Evolutionary conservation across 2,329 filamentous ascomycete genomes (phyloP), one percentile per base, ranked within the genome.

Genomic region (Plectosphaerella plurivora): DNA sequence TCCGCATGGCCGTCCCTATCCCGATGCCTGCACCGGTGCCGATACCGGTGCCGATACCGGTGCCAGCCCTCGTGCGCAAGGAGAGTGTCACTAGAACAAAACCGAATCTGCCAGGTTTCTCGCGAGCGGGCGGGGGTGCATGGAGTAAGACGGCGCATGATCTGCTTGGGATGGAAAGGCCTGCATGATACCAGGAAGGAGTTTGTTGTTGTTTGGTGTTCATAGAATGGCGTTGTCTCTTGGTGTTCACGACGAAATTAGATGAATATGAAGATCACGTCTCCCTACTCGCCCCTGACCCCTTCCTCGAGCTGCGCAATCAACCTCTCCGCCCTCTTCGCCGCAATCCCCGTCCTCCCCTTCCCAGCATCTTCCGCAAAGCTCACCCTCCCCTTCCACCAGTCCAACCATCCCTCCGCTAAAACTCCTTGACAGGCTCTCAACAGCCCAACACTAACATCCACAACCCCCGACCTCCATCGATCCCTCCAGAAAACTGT

Each of bases 111-210:
- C 70, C 73, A 10, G 72, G 71, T 2, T 78, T 80, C 52, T 68
- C 68, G 2, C 77, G 71, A 60, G 76, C 73, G 3, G 81, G 79
- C 58, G 71, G 79, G 15, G 85, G 85, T 3, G 81, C 86, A 0
- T 89, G 86, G 86, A 88, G 84, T 59, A 78, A 75, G 22, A 86
- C 89, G 62, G 85, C 86, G 1, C 75, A 81, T 57, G 86, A 89
- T 63, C 62, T 89, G 46, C 79, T 89, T 56, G 83, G 81, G 37
- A 44, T 50, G 18, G 48, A 41, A 15, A 22, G 48, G 48, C 48
- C 48, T 8, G 37, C 37, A 8, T 39, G 7, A 18, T 7, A 39
- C 15, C 14, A 39, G 37, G 10, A 7, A 39, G 15, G 37, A 18
- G 37, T 39, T 39, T 39, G 37, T 3, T 39, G 37, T 39, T 5